These are phyloP conservation scores for Neurospora sp. DNA, from an alignment of 495 filamentous ascomycete genomes.

Conservation along the genomic window DNA sequence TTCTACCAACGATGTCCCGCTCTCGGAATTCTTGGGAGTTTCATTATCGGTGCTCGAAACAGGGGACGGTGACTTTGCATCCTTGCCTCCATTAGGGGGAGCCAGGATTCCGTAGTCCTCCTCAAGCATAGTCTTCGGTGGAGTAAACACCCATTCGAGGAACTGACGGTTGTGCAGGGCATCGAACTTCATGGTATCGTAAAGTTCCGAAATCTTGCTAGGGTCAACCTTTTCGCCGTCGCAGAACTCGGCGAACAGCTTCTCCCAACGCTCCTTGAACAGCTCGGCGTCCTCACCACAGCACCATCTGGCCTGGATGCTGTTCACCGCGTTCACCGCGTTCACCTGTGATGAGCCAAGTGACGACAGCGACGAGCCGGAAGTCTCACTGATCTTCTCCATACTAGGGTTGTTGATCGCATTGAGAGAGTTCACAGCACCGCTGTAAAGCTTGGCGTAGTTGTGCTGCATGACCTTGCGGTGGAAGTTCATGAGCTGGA, in stretches of 20 bases:
- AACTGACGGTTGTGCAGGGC: constrained; percentile 94
- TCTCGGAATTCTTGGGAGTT: constrained; percentile 22
- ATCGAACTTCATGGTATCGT: constrained; percentile 99
- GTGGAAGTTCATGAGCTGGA: constrained; percentile 96
- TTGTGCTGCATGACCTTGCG: constrained; percentile 89
- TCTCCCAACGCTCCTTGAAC: constrained; percentile 97
- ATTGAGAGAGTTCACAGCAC: constrained; percentile 48
- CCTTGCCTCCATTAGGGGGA: constrained; percentile 22
- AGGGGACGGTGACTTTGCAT: constrained; percentile 19
- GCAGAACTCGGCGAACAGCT: constrained; percentile 92
- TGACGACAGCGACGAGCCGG: constrained; percentile 17
- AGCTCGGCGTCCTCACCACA: constrained; percentile 90
- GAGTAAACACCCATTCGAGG: constrained; percentile 96
- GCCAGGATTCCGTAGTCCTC: constrained; percentile 43
- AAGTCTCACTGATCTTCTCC: constrained; percentile 23
- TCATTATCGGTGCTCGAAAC: constrained; percentile 2
- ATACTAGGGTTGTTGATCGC: constrained; percentile 37
- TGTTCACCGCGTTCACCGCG: constrained; percentile 45
- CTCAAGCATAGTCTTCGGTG: constrained; percentile 55
- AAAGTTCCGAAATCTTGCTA: constrained; percentile 93
- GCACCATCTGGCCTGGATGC: constrained; percentile 87
- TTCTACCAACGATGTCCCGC: constrained; percentile 18
- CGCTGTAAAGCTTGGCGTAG: constrained; percentile 62
- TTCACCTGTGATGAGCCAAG: constrained; percentile 43
- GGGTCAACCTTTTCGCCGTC: constrained; percentile 96